Conservation (phyloP, 176 grass and related monocot genomes). For the Hsuehochloa calcarea region DNA sequence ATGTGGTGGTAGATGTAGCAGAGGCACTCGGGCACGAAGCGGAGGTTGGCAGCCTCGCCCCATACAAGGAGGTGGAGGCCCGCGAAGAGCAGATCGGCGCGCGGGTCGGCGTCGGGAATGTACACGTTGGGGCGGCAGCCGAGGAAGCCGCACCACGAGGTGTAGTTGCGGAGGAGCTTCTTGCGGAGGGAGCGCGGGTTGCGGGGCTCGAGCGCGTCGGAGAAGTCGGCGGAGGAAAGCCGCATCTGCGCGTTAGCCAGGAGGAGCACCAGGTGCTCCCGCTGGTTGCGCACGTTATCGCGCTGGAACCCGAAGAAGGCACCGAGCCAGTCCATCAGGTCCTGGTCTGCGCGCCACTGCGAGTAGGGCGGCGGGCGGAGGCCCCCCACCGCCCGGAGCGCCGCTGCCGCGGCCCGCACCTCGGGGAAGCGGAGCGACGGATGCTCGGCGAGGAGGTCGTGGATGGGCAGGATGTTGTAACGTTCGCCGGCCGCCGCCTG, state of each 20-base stretch:
- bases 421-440: constrained; percentile 81
- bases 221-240: constrained; percentile 59
- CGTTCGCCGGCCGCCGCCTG: constrained; percentile 26
- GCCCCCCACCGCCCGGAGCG: constrained; percentile 54
- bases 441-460: constrained; percentile 83
- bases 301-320: constrained; percentile 93
- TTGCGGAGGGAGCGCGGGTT: constrained; percentile 55
- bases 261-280: constrained; percentile 92
- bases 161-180: constrained; percentile 93
- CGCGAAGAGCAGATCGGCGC: constrained; percentile 72
- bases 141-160: constrained; percentile 80
- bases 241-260: constrained; percentile 97
- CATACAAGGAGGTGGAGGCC: constrained; percentile 81
- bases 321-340: constrained; percentile 93
- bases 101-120: constrained; percentile 45
- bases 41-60: constrained; percentile 93
- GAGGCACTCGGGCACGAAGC: constrained; percentile 88
- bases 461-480: constrained; percentile 94
- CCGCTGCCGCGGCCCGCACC: constrained; percentile 76
- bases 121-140: constrained; percentile 52
- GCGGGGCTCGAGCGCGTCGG: constrained; percentile 54
- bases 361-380: constrained; percentile 56
- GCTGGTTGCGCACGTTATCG: constrained; percentile 91
- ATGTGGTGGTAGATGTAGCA: constrained; percentile 96
- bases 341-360: constrained; percentile 56